A percentile compares a stretch with the other conserved stretches of the same genome.
Evolutionary conservation across 2,329 filamentous ascomycete species (phyloP).

Genomic region (Leptoxyphium fumago): DNA sequence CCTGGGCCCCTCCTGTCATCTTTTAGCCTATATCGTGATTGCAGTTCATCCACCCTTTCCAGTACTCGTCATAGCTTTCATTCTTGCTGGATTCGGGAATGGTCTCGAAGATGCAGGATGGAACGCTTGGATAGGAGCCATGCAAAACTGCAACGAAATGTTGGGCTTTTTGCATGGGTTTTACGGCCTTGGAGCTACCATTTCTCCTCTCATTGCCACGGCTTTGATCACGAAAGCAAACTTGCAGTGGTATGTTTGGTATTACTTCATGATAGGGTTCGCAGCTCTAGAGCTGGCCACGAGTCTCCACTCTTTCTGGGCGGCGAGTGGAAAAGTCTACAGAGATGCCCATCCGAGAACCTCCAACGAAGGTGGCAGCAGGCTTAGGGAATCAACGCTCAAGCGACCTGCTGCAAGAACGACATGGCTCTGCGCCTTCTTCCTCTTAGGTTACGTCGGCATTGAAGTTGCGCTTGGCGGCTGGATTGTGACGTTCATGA

Average conservation of each 20-base stretch:
- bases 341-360: conserved; percentile 35
- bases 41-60: conserved; percentile 55
- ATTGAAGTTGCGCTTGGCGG: conserved; percentile 62
- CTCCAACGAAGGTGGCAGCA: conserved; percentile 30
- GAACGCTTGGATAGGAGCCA: conserved; percentile 53
- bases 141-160: conserved; percentile 59
- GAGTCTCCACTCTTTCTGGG: conserved; percentile 47
- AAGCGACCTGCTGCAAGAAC: conserved; percentile 34
- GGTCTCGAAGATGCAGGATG: conserved; percentile 50
- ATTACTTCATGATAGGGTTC: conserved; percentile 55
- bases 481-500: conserved; percentile 81
- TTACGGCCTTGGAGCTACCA: conserved; percentile 57
- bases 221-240: conserved; percentile 51
- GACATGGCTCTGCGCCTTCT: conserved; percentile 59
- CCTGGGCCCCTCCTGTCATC: conserved; percentile 46
- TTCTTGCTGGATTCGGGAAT: conserved; percentile 56
- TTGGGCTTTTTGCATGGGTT: conserved; percentile 58
- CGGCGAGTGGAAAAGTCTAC: conserved; percentile 43
- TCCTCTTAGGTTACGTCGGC: conserved; percentile 67
- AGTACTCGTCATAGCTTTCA: conserved; percentile 48
- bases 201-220: conserved; percentile 57
- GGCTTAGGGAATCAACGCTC: conserved; percentile 37
- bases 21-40: conserved; percentile 50
- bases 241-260: conserved; percentile 58
- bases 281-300: conserved; percentile 41